Evolutionary conservation across 2,329 filamentous ascomycete species (phyloP).

Genomic region (Chaetomium sp.): DNA sequence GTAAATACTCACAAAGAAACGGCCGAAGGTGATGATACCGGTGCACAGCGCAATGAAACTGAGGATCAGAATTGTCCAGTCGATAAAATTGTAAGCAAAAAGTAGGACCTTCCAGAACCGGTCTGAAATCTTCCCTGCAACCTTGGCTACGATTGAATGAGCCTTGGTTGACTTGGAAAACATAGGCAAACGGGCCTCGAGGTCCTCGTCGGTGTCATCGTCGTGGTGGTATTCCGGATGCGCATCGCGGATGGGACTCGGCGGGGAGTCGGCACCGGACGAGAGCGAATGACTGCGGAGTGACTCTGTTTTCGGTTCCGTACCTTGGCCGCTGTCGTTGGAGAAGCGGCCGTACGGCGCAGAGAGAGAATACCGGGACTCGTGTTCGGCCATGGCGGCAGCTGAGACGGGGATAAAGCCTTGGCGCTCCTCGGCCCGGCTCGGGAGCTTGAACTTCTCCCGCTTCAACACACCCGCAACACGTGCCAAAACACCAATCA

Average conservation of each 20-base stretch:
- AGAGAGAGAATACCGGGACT: constrained; percentile 44
- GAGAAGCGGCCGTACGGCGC: constrained; percentile 58
- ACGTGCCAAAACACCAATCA: constrained; percentile 66
- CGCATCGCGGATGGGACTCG: constrained; percentile 42
- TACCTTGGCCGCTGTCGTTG: constrained; percentile 73
- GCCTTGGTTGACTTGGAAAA: constrained; percentile 52
- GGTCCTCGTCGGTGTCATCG: constrained; percentile 51
- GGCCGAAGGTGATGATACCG: constrained; percentile 75
- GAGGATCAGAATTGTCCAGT: constrained; percentile 75
- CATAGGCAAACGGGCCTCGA: constrained; percentile 45
- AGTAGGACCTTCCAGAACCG: constrained; percentile 60
- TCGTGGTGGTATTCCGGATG: constrained; percentile 52
- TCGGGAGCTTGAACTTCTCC: background rate
- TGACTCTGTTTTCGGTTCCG: constrained; percentile 68
- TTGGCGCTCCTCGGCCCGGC: constrained; percentile 50
- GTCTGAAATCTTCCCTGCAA: constrained; percentile 58
- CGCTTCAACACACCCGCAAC: constrained; percentile 53
- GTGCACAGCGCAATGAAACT: constrained; percentile 73
- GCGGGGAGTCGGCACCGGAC: constrained; percentile 55
- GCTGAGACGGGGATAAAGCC: constrained; percentile 65
- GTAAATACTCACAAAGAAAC: constrained; percentile 72
- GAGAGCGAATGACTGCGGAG: constrained; percentile 67
- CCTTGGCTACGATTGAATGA: constrained; percentile 54
- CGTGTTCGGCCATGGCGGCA: constrained; percentile 56
- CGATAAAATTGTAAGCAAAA: constrained; percentile 66